phyloP scores from a whole-genome alignment of 2,329 filamentous ascomycete genomes.

The Plenodomus lindquistii region DNA sequence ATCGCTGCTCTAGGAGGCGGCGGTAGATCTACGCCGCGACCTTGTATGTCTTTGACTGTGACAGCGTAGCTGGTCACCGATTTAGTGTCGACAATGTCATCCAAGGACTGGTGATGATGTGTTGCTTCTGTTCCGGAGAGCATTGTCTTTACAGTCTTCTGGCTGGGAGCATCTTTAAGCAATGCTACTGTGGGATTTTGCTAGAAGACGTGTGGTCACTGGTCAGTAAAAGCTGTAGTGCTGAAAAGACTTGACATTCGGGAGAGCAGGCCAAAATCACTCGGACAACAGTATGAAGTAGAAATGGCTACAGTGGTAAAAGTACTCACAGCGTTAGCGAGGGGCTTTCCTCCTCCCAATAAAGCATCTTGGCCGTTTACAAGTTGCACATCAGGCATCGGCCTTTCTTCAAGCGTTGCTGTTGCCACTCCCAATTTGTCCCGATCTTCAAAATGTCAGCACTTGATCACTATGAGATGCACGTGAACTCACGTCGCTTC shows the following conservation, averaged over 20 bases:
- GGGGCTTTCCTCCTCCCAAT: too few relatives aligned
- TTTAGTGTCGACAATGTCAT: slow-evolving; percentile 42
- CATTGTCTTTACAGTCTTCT: slow-evolving; percentile 38
- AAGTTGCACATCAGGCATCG: not conserved
- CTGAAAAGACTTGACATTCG: too few relatives aligned
- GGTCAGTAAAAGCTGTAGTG: too few relatives aligned
- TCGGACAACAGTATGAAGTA: too few relatives aligned
- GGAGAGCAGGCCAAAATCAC: too few relatives aligned
- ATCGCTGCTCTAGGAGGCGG: slow-evolving; percentile 37
- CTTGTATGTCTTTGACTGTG: slow-evolving; percentile 40
- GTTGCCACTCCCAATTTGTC: slow-evolving; percentile 38
- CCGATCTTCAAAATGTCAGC: slow-evolving; percentile 21
- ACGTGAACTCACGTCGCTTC: slow-evolving; percentile 30
- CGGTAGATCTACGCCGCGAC: slow-evolving; percentile 38
- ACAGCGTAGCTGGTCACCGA: slow-evolving; percentile 44
- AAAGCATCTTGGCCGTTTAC: slow-evolving; percentile 5
- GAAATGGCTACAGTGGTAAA: too few relatives aligned
- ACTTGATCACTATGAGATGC: not conserved
- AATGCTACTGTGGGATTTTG: slow-evolving; percentile 6
- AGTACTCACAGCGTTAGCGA: too few relatives aligned
- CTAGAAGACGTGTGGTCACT: not conserved
- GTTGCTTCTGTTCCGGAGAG: slow-evolving; percentile 45
- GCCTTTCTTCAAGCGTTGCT: slow-evolving; percentile 23
- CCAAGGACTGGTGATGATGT: slow-evolving; percentile 41
- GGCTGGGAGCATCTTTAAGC: slow-evolving; percentile 28